A percentile compares a stretch with the other conserved stretches of the same genome.
These are phyloP conservation scores for Phialophora macrospora DNA, from an alignment of 2,329 filamentous ascomycete genomes.

Conservation along the genomic window DNA sequence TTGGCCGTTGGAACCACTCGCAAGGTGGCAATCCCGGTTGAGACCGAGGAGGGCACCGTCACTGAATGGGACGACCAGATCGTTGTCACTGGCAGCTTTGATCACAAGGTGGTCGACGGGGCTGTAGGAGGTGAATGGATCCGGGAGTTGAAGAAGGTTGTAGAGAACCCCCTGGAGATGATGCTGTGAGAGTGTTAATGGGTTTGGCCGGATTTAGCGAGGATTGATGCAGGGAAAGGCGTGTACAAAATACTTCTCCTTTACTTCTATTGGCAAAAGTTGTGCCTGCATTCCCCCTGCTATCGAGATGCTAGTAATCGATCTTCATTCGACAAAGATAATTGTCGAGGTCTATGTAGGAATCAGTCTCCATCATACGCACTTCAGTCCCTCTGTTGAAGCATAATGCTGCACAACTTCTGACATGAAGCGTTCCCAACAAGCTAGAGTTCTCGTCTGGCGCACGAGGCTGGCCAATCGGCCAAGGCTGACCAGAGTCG, in stretches of 20 bases:
- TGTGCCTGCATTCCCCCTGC: conserved; percentile 26
- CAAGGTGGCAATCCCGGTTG: conserved; percentile 89
- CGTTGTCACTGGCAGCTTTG: conserved; percentile 90
- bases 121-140: conserved; percentile 97
- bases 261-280: conserved; percentile 35
- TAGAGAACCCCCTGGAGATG: conserved; percentile 96
- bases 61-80: conserved; percentile 98
- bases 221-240: conserved; percentile 33
- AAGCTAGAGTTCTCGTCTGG: background rate
- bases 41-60: conserved; percentile 79
- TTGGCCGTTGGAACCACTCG: conserved; percentile 91
- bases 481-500: background rate
- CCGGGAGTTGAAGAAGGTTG: conserved; percentile 91
- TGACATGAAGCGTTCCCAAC: background rate
- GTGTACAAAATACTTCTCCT: conserved; percentile 37
- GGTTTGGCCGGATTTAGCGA: conserved; percentile 35
- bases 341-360: background rate
- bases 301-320: conserved; percentile 14
- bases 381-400: background rate
- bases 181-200: conserved; percentile 68
- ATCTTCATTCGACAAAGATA: background rate
- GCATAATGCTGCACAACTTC: background rate
- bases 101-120: conserved; percentile 98
- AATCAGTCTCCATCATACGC: background rate
- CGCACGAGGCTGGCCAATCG: conserved; percentile 23